Evolutionary conservation across 2,329 filamentous ascomycete species (phyloP).

Genomic region (Fusarium sp.): DNA sequence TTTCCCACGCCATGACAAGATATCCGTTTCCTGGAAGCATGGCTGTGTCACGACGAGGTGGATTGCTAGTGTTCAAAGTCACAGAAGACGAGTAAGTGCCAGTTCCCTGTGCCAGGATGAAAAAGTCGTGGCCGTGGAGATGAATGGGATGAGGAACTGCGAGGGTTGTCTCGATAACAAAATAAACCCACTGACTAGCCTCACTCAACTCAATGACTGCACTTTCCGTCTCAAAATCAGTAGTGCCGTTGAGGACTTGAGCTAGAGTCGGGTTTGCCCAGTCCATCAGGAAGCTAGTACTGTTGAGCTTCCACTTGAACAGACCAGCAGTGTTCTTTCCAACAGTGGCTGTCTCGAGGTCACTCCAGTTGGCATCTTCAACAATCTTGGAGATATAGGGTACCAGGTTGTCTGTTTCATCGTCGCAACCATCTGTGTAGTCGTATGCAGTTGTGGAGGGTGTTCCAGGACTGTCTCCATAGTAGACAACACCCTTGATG

Average conservation of each 20-base stretch:
- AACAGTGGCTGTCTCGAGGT: constrained; percentile 10
- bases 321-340: constrained; percentile 8
- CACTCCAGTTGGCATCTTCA: constrained; percentile 39
- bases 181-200: constrained; percentile 47
- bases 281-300: constrained; percentile 12
- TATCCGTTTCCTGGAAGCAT: constrained; percentile 58
- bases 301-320: constrained; percentile 21
- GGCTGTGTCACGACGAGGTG: constrained; percentile 64
- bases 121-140: constrained; percentile 53
- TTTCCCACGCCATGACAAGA: constrained; percentile 61
- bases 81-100: constrained; percentile 21
- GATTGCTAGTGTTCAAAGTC: constrained; percentile 50
- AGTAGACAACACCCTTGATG: constrained; percentile 62
- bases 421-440: constrained; percentile 47
- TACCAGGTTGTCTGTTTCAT: constrained; percentile 50
- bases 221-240: background rate
- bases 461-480: constrained; percentile 44
- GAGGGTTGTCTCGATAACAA: constrained; percentile 43
- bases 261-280: constrained; percentile 10
- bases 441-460: constrained; percentile 20
- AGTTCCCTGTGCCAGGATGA: constrained; percentile 41
- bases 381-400: constrained; percentile 52
- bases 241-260: constrained; percentile 2
- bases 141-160: constrained; percentile 50
- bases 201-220: constrained; percentile 46